Base-by-base conservation (phyloP, 2,329 filamentous ascomycete genomes). In the Ceratocystis cacaofunesta region DNA sequence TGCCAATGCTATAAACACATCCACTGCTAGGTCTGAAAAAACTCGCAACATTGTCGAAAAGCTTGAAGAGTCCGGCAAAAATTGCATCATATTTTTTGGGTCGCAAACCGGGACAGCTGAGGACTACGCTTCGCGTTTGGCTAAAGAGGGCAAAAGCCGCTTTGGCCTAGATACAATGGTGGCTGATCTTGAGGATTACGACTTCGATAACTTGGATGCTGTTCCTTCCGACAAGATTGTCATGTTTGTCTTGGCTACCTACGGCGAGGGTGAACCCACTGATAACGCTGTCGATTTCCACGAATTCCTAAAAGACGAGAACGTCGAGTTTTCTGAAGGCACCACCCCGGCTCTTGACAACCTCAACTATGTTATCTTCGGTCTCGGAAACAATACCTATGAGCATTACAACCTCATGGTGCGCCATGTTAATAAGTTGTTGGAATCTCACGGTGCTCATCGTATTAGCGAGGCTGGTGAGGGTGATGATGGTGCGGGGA, bases 341-440 rank as follows among this genome's bases (percentile, higher is more conserved):
- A 77, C 76, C 58, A 88, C 92, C 25, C 82, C 87, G 68, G 83
- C 92, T 62, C 84, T 99, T 65, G 80, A 78, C 63, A 92, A 90
- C 72, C 83, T 99, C 73, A 92, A 92, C 75, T 99, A 92, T 73
- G 91, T 99, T 72, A 84, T 91, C 66, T 99, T 99, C 72, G 94
- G 94, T 72, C 85, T 99, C 48, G 94, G 94, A 70, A 99, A 99
- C 81, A 99, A 97, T 80, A 97, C 94, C 32, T 99, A 99, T 75
- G 94, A 99, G 75, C 94, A 99, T 80, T 99, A 96, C 82, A 99
- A 99, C 79, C 88, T 88, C 63, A 96, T 99, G 90, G 92, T 99
- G 68, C 90, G 92, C 75, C 89, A 92, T 69, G 87, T 97, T 66
- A 85, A 94, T 77, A 85, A 88, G 74, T 86, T 85, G 68, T 79